phyloP scores from a whole-genome alignment of 805 yeast species.

The Kazachstania kunashirensis region DNA sequence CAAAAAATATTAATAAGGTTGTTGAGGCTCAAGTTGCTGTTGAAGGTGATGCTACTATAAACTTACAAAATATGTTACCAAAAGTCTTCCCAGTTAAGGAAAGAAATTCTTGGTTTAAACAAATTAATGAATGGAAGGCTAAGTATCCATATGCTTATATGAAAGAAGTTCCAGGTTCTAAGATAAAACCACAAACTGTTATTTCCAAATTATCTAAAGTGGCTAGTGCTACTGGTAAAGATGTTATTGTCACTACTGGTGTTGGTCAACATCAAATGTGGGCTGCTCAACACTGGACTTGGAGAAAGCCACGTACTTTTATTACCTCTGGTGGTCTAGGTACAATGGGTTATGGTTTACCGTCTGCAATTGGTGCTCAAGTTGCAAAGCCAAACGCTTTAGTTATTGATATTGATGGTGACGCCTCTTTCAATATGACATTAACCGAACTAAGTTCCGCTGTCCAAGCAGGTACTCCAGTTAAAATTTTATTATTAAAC shows the following conservation, averaged over 20 bases:
- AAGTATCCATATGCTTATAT: constrained; percentile 80
- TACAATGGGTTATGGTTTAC: constrained; percentile 96
- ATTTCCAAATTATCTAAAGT: constrained; percentile 68
- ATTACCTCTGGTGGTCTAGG: constrained; percentile 99
- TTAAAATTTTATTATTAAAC: constrained; percentile 80
- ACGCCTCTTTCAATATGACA: constrained; percentile 98
- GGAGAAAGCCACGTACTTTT: constrained; percentile 87
- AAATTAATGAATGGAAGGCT: constrained; percentile 71
- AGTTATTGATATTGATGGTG: constrained; percentile 97
- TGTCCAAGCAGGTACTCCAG: constrained; percentile 85
- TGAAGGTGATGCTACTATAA: constrained; percentile 88
- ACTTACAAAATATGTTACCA: constrained; percentile 65
- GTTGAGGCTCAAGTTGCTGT: constrained; percentile 93
- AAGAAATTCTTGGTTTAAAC: constrained; percentile 73
- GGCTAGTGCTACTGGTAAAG: constrained; percentile 45
- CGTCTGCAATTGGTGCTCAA: constrained; percentile 98
- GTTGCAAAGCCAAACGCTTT: constrained; percentile 89
- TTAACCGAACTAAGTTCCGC: constrained; percentile 88
- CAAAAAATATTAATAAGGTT: constrained; percentile 96
- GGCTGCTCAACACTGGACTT: constrained; percentile 97
- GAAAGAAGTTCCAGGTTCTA: constrained; percentile 67
- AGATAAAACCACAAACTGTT: constrained; percentile 88
- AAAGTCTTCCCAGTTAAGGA: constrained; percentile 50
- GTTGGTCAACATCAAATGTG: constrained; percentile 99
- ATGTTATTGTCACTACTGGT: constrained; percentile 89